A percentile compares a stretch with the other conserved stretches of the same genome.
These are phyloP conservation scores for Mrakia gelida DNA, from an alignment of 768 basidiomycete species.

Conservation along the genomic window DNA sequence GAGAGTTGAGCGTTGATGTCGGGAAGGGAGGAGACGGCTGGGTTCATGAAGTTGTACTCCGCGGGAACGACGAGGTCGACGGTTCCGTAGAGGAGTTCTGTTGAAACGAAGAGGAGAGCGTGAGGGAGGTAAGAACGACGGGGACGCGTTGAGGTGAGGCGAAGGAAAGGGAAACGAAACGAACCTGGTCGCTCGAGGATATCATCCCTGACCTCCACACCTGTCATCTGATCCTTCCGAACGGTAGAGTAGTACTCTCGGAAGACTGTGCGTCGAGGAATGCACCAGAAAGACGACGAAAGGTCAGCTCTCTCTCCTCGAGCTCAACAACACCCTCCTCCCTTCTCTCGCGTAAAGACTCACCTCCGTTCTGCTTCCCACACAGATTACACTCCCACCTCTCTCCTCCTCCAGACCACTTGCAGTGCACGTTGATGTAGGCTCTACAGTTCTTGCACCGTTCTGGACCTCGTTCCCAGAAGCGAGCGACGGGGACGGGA, in stretches of 20 bases:
- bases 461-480: constrained; percentile 68
- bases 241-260: constrained; percentile 78
- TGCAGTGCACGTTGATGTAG: constrained; percentile 92
- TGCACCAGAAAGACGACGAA: background rate
- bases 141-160: background rate
- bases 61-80: constrained; percentile 79
- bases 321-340: background rate
- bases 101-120: constrained; percentile 37
- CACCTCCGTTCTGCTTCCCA: constrained; percentile 75
- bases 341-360: constrained; percentile 37
- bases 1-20: constrained; percentile 42
- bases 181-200: constrained; percentile 55
- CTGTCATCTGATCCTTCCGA: constrained; percentile 54
- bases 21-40: constrained; percentile 37
- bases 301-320: background rate
- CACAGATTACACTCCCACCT: constrained; percentile 94
- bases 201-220: constrained; percentile 56
- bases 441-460: constrained; percentile 79
- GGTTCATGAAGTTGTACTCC: constrained; percentile 71
- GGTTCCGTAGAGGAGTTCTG: constrained; percentile 84
- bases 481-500: constrained; percentile 69
- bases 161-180: background rate
- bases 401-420: constrained; percentile 73
- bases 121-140: background rate
- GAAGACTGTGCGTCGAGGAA: constrained; percentile 53